Evolutionary conservation across 2,329 filamentous ascomycete genomes (phyloP).

Genomic region (Phoma sp.): DNA sequence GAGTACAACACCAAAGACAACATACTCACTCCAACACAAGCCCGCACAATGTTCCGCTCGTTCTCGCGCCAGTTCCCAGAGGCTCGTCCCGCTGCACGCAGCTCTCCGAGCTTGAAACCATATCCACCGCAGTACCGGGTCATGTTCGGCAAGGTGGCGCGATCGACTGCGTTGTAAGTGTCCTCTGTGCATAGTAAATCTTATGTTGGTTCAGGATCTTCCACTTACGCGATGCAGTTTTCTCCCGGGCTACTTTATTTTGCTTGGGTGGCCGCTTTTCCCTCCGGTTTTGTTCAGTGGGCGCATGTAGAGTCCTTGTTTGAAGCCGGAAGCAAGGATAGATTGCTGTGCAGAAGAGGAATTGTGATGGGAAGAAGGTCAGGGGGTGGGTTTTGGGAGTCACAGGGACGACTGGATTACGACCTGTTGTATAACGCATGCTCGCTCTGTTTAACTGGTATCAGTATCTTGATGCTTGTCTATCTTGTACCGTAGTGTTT

Average conservation of each 20-base stretch:
- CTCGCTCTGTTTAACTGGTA: too few relatives aligned
- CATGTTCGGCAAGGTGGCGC: conserved; percentile 1
- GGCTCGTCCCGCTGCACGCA: neutral
- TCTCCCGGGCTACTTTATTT: neutral
- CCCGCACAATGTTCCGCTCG: conserved; percentile 8
- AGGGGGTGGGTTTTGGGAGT: too few relatives aligned
- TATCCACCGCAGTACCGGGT: conserved; percentile 8
- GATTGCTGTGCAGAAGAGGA: neutral
- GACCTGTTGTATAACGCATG: too few relatives aligned
- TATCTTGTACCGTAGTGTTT: too few relatives aligned
- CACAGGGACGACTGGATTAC: too few relatives aligned
- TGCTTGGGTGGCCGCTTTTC: conserved; percentile 12
- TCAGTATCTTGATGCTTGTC: too few relatives aligned
- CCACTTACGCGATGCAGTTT: neutral
- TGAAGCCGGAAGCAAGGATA: too few relatives aligned
- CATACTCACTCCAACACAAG: conserved; percentile 4
- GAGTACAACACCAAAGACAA: neutral
- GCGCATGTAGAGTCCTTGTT: neutral
- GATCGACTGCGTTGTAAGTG: neutral
- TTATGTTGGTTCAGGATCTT: too few relatives aligned
- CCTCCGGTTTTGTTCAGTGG: conserved; percentile 12
- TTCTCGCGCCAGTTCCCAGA: neutral
- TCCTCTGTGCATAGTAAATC: too few relatives aligned
- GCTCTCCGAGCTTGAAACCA: neutral
- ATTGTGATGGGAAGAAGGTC: neutral